Percentiles rank a stretch among this genome's conserved stretches.
These are phyloP conservation scores for Datura wrightii DNA, from an alignment of 257 asterid species.

Conservation along the genomic window DNA sequence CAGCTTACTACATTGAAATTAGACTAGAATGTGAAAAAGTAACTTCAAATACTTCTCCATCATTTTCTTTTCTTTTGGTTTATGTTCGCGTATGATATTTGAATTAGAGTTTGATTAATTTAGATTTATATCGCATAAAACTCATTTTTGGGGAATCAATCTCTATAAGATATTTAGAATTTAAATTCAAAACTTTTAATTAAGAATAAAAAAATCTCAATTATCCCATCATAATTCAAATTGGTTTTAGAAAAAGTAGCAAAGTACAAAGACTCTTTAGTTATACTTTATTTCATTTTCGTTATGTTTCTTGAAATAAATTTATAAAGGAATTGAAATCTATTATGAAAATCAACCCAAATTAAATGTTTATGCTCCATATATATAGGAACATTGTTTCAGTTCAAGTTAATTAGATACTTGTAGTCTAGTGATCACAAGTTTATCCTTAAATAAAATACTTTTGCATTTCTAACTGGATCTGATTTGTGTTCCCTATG, in stretches of 20 bases:
- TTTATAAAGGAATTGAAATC: background rate
- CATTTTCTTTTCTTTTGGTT: background rate
- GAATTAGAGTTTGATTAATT: too few species aligned
- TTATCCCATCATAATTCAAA: too few species aligned
- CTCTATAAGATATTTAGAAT: too few species aligned
- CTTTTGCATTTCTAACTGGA: too few species aligned
- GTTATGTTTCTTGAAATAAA: background rate
- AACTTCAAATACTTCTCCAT: background rate
- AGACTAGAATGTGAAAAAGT: background rate
- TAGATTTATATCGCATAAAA: too few species aligned
- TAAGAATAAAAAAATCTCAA: too few species aligned
- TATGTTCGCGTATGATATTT: too few species aligned
- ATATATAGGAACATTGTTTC: background rate
- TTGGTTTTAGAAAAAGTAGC: too few species aligned
- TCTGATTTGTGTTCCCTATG: too few species aligned
- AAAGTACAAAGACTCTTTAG: too few species aligned
- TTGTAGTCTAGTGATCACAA: background rate
- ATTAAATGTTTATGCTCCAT: background rate
- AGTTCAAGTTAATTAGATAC: background rate
- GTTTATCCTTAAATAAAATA: background rate
- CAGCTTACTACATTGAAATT: background rate
- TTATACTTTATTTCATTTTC: background rate
- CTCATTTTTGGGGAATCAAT: too few species aligned
- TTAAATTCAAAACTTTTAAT: too few species aligned
- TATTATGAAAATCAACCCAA: background rate